Evolutionary conservation across 495 filamentous ascomycete species (phyloP).

Genomic region (Lindgomyces ingoldianus): DNA sequence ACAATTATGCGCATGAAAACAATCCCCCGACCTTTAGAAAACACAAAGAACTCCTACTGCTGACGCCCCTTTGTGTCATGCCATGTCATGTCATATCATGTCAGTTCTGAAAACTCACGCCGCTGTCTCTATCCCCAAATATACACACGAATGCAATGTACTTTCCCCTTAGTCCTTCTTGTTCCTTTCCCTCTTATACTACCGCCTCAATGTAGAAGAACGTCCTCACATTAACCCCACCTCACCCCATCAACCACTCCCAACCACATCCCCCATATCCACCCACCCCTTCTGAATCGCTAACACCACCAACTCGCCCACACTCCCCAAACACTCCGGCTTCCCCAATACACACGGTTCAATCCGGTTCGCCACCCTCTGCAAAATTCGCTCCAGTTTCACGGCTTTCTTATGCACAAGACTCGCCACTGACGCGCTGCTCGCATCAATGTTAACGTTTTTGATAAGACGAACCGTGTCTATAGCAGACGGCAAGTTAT

Average conservation of each 20-base stretch:
- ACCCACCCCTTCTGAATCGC: slow-evolving; percentile 43
- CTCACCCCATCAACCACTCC: slow-evolving; percentile 3
- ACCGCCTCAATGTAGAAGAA: neutral
- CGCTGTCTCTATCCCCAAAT: too few relatives aligned
- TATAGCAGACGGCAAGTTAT: slow-evolving; percentile 1
- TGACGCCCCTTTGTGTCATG: too few relatives aligned
- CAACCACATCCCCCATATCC: slow-evolving; percentile 37
- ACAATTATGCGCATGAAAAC: too few relatives aligned
- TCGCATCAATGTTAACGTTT: slow-evolving; percentile 4
- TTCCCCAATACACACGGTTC: slow-evolving; percentile 34
- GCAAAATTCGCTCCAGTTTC: slow-evolving; percentile 35
- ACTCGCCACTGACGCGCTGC: slow-evolving; percentile 6
- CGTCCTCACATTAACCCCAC: slow-evolving; percentile 1
- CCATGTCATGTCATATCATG: too few relatives aligned
- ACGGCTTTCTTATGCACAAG: slow-evolving; percentile 33
- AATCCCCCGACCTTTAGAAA: too few relatives aligned
- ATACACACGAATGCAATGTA: neutral
- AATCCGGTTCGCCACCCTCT: slow-evolving; percentile 31
- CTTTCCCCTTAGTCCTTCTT: neutral
- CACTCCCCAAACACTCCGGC: slow-evolving; percentile 28
- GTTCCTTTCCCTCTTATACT: neutral
- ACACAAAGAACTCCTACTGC: too few relatives aligned
- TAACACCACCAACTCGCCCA: slow-evolving; percentile 40
- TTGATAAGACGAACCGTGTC: neutral
- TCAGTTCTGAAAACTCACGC: too few relatives aligned